phyloP scores from a whole-genome alignment of 305 asterid species.

The Fraxinus sp. region DNA sequence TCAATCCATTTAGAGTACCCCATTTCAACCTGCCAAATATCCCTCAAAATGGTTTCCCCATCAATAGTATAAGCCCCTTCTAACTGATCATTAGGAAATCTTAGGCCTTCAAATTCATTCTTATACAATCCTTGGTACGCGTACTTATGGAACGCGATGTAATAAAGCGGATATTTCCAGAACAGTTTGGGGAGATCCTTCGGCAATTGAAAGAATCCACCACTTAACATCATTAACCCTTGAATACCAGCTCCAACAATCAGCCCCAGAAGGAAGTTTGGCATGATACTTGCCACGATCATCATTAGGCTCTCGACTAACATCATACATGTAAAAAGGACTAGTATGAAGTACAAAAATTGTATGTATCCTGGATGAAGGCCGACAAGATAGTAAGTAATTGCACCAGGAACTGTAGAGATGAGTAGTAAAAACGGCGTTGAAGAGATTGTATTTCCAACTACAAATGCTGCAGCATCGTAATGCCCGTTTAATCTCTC shows the following conservation, averaged over 20 bases:
- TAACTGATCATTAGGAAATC: conserved; percentile 2
- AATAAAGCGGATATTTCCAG: conserved; percentile 67
- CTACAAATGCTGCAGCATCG: conserved; percentile 47
- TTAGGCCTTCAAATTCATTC: conserved; percentile 49
- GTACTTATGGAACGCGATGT: conserved; percentile 53
- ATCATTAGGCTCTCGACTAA: conserved; percentile 72
- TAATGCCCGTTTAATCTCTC: conserved; percentile 70
- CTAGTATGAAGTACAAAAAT: conserved; percentile 38
- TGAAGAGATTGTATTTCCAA: conserved; percentile 59
- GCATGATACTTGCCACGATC: conserved; percentile 56
- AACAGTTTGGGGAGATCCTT: conserved; percentile 46
- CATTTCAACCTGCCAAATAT: conserved; percentile 50
- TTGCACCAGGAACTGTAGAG: conserved; percentile 48
- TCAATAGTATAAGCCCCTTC: conserved; percentile 25
- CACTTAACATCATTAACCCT: conserved; percentile 59
- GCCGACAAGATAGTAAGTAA: conserved; percentile 49
- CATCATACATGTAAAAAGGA: conserved; percentile 51
- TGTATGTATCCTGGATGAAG: conserved; percentile 34
- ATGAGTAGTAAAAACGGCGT: conserved; percentile 48
- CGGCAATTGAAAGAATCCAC: conserved; percentile 63
- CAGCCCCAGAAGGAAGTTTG: conserved; percentile 58
- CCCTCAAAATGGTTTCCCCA: conserved; percentile 49
- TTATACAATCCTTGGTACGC: conserved; percentile 60
- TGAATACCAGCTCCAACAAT: conserved; percentile 57
- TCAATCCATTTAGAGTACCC: conserved; percentile 63